phyloP scores from a whole-genome alignment of 106 monocot species.

The Phalaenopsis aphrodite region DNA sequence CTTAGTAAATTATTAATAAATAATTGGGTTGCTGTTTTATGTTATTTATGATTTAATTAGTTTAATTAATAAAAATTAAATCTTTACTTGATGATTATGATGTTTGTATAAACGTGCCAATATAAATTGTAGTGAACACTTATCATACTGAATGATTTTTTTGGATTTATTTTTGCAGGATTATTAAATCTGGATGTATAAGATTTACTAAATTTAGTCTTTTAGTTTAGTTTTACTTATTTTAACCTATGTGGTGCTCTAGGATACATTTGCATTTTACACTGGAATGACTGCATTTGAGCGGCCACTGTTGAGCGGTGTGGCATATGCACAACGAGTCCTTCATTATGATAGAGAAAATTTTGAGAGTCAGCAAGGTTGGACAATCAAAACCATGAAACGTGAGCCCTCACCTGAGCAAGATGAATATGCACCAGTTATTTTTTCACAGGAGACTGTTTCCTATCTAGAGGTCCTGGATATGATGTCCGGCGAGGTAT shows the following conservation, averaged over 20 bases:
- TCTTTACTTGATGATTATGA: too few species aligned
- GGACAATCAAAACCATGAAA: constrained; percentile 89
- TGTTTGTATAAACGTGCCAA: too few species aligned
- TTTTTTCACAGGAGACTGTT: constrained; percentile 91
- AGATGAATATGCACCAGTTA: constrained; percentile 95
- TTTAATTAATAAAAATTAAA: too few species aligned
- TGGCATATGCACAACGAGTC: constrained; percentile 90
- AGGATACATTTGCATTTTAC: constrained; percentile 86
- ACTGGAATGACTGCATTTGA: constrained; percentile 87
- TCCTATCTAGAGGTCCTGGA: constrained; percentile 87
- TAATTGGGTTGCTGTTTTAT: too few species aligned
- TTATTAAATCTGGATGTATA: too few species aligned
- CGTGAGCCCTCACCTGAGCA: constrained; percentile 62
- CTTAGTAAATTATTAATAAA: too few species aligned
- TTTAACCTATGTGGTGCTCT: constrained; percentile 5
- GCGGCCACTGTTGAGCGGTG: constrained; percentile 80
- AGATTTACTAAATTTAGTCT: too few species aligned
- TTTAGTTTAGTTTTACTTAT: background rate
- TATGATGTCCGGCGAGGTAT: constrained; percentile 98
- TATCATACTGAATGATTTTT: too few species aligned
- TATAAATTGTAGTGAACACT: too few species aligned
- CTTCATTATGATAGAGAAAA: constrained; percentile 65
- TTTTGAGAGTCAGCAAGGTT: constrained; percentile 86
- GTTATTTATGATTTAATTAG: too few species aligned
- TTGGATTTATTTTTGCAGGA: too few species aligned